phyloP scores from a whole-genome alignment of 2,329 filamentous ascomycete species.

The Fusarium kyushuense region DNA sequence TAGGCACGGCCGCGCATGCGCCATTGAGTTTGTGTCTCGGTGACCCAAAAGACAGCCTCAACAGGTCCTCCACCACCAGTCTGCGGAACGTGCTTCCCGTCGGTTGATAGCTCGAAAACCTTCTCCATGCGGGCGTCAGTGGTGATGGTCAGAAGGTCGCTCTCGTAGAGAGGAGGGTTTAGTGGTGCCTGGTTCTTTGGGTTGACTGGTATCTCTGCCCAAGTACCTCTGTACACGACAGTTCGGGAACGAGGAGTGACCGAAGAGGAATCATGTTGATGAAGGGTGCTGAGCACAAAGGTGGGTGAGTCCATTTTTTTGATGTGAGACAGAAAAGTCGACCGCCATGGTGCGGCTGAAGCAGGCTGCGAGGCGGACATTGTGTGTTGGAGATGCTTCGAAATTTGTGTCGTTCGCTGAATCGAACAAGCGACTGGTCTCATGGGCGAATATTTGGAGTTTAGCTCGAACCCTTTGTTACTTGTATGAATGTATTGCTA shows the following conservation, averaged over 20 bases:
- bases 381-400: slow-evolving; percentile 47
- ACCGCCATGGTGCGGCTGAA: slow-evolving; percentile 65
- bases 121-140: slow-evolving; percentile 93
- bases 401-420: slow-evolving; percentile 47
- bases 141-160: slow-evolving; percentile 84
- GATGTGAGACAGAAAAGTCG: slow-evolving; percentile 64
- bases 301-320: slow-evolving; percentile 60
- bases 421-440: slow-evolving; percentile 25
- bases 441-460: slow-evolving; percentile 32
- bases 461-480: neutral
- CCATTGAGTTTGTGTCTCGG: slow-evolving; percentile 82
- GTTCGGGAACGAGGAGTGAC: slow-evolving; percentile 73
- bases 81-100: slow-evolving; percentile 55
- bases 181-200: slow-evolving; percentile 76
- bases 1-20: slow-evolving; percentile 81
- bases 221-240: slow-evolving; percentile 89
- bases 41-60: slow-evolving; percentile 88
- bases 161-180: slow-evolving; percentile 78
- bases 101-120: slow-evolving; percentile 72
- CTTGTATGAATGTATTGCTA: neutral
- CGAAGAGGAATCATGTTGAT: slow-evolving; percentile 54
- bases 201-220: slow-evolving; percentile 78
- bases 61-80: slow-evolving; percentile 75
- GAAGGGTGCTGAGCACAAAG: slow-evolving; percentile 66
- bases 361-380: slow-evolving; percentile 44